A percentile compares a stretch with the other conserved stretches of the same genome.
phyloP scores from a whole-genome alignment of 2,329 filamentous ascomycete species.

The Aurifilum marmelostoma region DNA sequence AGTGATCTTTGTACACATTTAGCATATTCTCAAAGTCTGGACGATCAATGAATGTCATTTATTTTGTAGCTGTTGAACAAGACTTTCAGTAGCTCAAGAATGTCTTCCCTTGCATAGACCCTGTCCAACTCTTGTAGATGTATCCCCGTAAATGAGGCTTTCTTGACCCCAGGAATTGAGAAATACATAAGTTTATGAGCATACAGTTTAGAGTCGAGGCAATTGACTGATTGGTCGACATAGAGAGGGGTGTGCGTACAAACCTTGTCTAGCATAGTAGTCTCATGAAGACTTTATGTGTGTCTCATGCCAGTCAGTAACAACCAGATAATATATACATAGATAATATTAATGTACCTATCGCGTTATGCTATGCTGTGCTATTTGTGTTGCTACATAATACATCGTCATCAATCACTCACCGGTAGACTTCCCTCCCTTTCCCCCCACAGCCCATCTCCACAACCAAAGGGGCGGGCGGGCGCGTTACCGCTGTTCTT shows the following conservation, averaged over 20 bases:
- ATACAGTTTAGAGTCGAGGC: no score
- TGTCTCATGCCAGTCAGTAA: background rate
- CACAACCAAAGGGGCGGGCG: background rate
- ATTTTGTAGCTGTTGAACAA: background rate
- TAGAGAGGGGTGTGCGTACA: no score
- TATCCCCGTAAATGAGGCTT: no score
- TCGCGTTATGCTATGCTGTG: background rate
- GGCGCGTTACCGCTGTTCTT: background rate
- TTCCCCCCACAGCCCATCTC: background rate
- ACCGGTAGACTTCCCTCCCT: background rate
- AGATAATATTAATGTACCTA: no score
- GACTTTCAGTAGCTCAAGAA: background rate
- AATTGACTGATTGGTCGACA: no score
- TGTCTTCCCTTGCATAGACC: no score
- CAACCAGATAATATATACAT: background rate
- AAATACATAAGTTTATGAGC: no score
- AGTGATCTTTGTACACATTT: background rate
- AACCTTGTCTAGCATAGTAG: background rate
- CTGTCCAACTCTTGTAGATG: no score
- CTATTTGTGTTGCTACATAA: background rate
- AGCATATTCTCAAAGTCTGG: background rate
- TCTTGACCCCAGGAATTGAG: no score
- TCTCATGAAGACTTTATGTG: background rate
- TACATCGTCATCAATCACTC: background rate
- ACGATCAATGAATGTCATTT: background rate